These are phyloP conservation scores for Candida oleophila DNA, from an alignment of 805 yeast genomes.

Conservation along the genomic window DNA sequence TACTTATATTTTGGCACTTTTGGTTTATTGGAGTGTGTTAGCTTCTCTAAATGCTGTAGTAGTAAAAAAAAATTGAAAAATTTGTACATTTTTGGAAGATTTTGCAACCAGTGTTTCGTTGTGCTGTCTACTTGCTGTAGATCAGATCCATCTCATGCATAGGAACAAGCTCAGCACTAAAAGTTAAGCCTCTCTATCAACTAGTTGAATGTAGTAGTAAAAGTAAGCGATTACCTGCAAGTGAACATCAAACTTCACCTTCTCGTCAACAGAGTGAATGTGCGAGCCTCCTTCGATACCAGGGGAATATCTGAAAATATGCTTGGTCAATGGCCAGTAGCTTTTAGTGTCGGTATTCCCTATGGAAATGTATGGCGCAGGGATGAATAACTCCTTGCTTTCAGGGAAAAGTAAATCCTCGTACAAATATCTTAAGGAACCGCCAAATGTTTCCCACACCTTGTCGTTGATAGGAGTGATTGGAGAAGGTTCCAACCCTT, in stretches of 20 bases:
- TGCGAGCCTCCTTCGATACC: slow-evolving; percentile 18
- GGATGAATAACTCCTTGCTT: slow-evolving; percentile 22
- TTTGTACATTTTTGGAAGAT: too few species aligned
- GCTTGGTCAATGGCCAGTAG: slow-evolving; percentile 39
- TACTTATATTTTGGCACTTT: too few species aligned
- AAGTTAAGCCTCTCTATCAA: slow-evolving; percentile 19
- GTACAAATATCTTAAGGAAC: slow-evolving; percentile 35
- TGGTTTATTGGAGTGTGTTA: too few species aligned
- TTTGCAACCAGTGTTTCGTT: too few species aligned
- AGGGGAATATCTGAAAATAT: slow-evolving; percentile 37
- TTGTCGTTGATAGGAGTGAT: slow-evolving; percentile 32
- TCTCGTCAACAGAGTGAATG: slow-evolving; percentile 38
- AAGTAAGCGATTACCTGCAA: slow-evolving; percentile 36
- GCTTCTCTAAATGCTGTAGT: too few species aligned
- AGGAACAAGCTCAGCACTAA: too few species aligned
- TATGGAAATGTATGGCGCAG: slow-evolving; percentile 33
- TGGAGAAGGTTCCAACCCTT: slow-evolving; percentile 38
- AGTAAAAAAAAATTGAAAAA: too few species aligned
- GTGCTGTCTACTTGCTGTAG: background rate
- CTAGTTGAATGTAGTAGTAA: slow-evolving; percentile 35
- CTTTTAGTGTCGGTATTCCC: slow-evolving; percentile 44
- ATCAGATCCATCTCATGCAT: background rate
- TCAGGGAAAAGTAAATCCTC: slow-evolving; percentile 31
- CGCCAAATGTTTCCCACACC: slow-evolving; percentile 35
- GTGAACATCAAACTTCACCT: slow-evolving; percentile 28